phyloP scores from a whole-genome alignment of 306 rosid genomes.

The Ceratonia siliqua region DNA sequence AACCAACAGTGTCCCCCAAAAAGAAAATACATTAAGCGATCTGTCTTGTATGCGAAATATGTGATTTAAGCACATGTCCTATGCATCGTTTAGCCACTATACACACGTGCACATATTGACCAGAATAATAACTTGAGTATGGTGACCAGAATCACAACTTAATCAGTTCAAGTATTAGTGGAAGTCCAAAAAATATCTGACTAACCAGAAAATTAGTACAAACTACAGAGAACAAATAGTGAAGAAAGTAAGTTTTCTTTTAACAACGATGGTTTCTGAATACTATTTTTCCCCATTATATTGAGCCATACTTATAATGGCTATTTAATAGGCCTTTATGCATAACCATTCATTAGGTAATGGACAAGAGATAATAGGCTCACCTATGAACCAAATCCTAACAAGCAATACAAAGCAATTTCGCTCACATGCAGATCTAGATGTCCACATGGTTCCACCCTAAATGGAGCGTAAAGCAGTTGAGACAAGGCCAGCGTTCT shows the following conservation, averaged over 20 bases:
- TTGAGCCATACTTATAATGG: background rate
- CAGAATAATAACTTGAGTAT: too few species aligned
- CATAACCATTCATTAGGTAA: background rate
- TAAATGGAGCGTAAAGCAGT: background rate
- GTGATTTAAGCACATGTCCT: too few species aligned
- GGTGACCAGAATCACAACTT: too few species aligned
- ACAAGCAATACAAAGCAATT: background rate
- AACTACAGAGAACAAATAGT: background rate
- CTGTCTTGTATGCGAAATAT: too few species aligned
- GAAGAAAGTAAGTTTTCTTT: background rate
- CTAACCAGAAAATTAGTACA: background rate
- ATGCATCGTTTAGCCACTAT: too few species aligned
- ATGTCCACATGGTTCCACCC: background rate
- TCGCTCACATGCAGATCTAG: background rate
- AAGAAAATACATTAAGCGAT: background rate
- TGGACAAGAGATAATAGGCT: background rate
- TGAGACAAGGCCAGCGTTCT: background rate
- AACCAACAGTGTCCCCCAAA: background rate
- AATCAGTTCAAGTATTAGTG: too few species aligned
- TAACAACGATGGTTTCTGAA: background rate
- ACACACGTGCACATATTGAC: too few species aligned
- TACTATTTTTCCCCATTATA: background rate
- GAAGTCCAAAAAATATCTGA: background rate
- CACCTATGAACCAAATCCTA: background rate
- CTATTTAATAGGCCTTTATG: background rate